Conservation (phyloP, 768 basidiomycete species). For the Nevesoporus exiguus region DNA sequence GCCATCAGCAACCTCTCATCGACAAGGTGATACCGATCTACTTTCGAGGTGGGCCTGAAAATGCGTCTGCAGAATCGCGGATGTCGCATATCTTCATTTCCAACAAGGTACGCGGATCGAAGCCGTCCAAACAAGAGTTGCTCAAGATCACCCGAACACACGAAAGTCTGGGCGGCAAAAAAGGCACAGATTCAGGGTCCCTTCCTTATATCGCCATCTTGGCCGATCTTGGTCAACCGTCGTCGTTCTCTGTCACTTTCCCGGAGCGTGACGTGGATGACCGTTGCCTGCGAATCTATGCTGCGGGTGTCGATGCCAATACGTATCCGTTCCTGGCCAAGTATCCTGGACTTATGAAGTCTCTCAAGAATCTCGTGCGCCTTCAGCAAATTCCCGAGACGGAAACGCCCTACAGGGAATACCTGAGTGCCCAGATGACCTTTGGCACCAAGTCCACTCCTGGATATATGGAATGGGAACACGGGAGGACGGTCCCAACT, state of each 20-base stretch:
- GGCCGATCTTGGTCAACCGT: slow-evolving; percentile 3
- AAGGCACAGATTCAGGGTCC: not conserved
- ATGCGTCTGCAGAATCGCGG: not conserved
- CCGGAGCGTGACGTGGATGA: not conserved
- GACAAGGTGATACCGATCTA: not conserved
- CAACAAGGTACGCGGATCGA: not conserved
- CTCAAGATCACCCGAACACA: not conserved
- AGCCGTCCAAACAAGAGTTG: not conserved
- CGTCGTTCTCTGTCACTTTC: slow-evolving; percentile 1
- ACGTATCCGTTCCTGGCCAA: slow-evolving; percentile 7
- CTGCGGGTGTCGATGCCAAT: not conserved
- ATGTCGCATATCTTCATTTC: not conserved
- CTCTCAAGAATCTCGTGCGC: not conserved
- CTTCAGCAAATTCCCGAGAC: not conserved
- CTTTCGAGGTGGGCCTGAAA: not conserved
- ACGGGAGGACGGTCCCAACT: not conserved
- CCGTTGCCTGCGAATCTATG: slow-evolving; percentile 6
- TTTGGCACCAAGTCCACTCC: not conserved
- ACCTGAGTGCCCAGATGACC: not conserved
- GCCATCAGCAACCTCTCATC: slow-evolving; percentile 5
- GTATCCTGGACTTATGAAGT: not conserved
- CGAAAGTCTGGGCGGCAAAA: no score
- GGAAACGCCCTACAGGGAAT: not conserved
- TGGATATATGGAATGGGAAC: slow-evolving; percentile 7
- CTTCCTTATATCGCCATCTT: slow-evolving; percentile 6